Conservation (phyloP, 2,329 filamentous ascomycete species). For the Zymoseptoria ardabiliae region DNA sequence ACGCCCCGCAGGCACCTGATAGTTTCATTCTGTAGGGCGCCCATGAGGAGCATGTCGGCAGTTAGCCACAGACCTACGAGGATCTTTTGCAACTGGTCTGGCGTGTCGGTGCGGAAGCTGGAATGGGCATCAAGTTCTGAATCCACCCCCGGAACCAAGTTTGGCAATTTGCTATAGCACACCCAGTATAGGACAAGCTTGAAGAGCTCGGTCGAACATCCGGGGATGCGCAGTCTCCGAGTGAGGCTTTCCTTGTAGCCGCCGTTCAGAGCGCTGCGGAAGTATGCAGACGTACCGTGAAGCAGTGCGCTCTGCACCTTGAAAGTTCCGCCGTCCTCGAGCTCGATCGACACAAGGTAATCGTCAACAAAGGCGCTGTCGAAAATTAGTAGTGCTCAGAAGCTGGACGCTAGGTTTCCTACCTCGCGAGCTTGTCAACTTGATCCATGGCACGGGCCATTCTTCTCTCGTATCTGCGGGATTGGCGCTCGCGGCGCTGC, state of each 20-base stretch:
- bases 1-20: neutral
- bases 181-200: slow-evolving; percentile 2
- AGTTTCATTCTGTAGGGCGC: slow-evolving; percentile 1
- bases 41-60: slow-evolving; percentile 1
- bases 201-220: neutral
- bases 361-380: neutral
- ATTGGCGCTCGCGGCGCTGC: too few species aligned
- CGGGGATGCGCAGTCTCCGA: neutral
- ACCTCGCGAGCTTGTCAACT: too few species aligned
- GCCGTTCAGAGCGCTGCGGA: neutral
- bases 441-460: too few species aligned
- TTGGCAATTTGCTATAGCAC: neutral
- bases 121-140: too few species aligned
- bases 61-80: slow-evolving; percentile 1
- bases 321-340: slow-evolving; percentile 5
- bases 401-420: too few species aligned
- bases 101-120: too few species aligned
- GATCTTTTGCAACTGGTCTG: neutral
- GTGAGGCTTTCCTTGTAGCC: neutral
- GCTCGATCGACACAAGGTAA: neutral
- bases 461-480: too few species aligned
- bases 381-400: too few species aligned
- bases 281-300: slow-evolving; percentile 3
- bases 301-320: slow-evolving; percentile 2
- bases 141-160: too few species aligned